Evolutionary conservation across 176 grass and related monocot species (phyloP), one percentile per base, ranked within the genome.

Genomic region (Thalia dealbata): DNA sequence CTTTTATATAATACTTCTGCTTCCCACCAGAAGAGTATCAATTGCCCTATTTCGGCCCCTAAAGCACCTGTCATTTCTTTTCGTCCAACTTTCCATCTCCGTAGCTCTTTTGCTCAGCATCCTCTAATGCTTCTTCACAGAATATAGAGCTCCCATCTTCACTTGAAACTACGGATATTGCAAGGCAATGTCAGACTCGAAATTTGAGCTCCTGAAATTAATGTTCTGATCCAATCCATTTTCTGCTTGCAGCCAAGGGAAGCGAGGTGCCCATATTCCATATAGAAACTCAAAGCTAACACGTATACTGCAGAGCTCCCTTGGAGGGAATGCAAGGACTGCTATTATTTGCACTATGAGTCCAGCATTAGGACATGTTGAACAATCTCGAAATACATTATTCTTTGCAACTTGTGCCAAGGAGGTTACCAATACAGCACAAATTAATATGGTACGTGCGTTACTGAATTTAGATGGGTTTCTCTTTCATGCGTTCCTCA

Each of bases 311-410:
- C 92, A 96, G 63, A 87, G 92, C 73, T 96, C 92, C 79, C 74
- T 96, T 69, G 93, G 93, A 73, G 93, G 93, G 64, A 96, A 96
- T 86, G 93, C 93, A 61, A 86, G 89, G 69, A 96, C 93, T 73
- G 93, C 89, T 26, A 92, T 96, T 61, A 96, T 96, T 56, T 96
- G 93, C 78, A 96, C 93, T 30, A 96, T 96, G 93, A 93, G 95
- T 78, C 95, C 95, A 41, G 88, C 87, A 72, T 73, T 86, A 66
- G 82, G 81, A 76, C 86, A 99, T 61, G 79, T 88, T 72, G 95
- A 99, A 59, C 95, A 92, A 84, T 99, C 95, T 72, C 82, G 90
- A 78, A 96, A 92, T 78, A 90, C 93, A 62, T 81, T 96, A 46
- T 92, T 92, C 72, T 96, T 96, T 78, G 95, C 90, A 73, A 93